Evolutionary conservation across 805 yeast species (phyloP).

Genomic region (Metschnikowia reukaufii): DNA sequence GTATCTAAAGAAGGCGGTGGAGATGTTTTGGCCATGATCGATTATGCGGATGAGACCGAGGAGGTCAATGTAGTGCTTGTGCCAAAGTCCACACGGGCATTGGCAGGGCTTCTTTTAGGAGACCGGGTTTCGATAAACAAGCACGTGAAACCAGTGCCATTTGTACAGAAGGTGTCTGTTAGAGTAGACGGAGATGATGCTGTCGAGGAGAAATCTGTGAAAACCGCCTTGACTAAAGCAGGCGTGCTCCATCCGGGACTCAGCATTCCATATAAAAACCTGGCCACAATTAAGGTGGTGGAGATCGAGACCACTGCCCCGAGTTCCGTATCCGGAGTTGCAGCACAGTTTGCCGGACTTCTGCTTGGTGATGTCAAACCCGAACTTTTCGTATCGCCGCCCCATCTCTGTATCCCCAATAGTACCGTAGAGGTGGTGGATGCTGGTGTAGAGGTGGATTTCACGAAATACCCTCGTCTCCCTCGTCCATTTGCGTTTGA

Average conservation of each 20-base stretch:
- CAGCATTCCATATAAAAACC: slow-evolving; percentile 23
- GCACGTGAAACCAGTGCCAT: slow-evolving; percentile 47
- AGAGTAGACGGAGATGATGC: slow-evolving; percentile 8
- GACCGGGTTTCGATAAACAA: slow-evolving; percentile 49
- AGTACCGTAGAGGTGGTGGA: slow-evolving; percentile 19
- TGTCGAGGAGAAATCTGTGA: slow-evolving; percentile 32
- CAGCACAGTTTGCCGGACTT: slow-evolving; percentile 15
- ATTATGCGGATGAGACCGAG: slow-evolving; percentile 35
- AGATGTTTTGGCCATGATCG: slow-evolving; percentile 42
- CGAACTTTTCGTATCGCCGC: slow-evolving; percentile 45
- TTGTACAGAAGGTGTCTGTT: slow-evolving; percentile 15
- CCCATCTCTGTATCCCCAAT: slow-evolving; percentile 40
- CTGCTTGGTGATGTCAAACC: slow-evolving; percentile 11
- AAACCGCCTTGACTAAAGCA: slow-evolving; percentile 47
- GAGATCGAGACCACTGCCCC: slow-evolving; percentile 25
- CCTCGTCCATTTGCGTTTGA: slow-evolving; percentile 47
- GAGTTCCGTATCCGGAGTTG: slow-evolving; percentile 11
- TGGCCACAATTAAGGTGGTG: slow-evolving; percentile 26
- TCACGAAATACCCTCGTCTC: slow-evolving; percentile 40
- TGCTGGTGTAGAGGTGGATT: slow-evolving; percentile 1
- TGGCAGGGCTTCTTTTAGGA: slow-evolving; percentile 47
- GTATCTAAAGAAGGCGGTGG: slow-evolving; percentile 46
- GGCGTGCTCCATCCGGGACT: slow-evolving; percentile 65
- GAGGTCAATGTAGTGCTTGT: slow-evolving; percentile 33
- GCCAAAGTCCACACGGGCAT: slow-evolving; percentile 27